These are phyloP conservation scores for Candida ficus DNA, from an alignment of 805 yeast species.

Conservation along the genomic window DNA sequence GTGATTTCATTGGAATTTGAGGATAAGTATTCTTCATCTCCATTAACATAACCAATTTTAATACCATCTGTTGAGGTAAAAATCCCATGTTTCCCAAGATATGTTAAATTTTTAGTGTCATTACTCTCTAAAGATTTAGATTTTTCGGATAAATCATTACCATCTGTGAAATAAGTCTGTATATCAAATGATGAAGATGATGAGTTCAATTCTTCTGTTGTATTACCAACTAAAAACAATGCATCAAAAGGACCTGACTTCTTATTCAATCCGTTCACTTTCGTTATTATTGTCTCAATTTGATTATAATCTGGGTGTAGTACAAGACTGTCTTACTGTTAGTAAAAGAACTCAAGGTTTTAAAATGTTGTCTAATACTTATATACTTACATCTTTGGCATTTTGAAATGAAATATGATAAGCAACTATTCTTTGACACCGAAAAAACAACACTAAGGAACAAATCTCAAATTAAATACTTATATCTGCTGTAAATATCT, in stretches of 20 bases:
- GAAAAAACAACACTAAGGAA: too few relatives aligned
- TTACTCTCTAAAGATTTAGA: neutral
- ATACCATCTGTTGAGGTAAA: slow-evolving; percentile 40
- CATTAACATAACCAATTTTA: slow-evolving; percentile 41
- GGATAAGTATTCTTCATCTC: slow-evolving; percentile 18
- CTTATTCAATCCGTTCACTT: slow-evolving; percentile 42
- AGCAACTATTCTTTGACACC: too few relatives aligned
- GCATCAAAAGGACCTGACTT: slow-evolving; percentile 67
- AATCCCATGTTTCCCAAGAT: slow-evolving; percentile 29
- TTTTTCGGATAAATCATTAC: slow-evolving; percentile 11
- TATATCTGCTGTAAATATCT: too few relatives aligned
- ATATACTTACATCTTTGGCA: slow-evolving; percentile 20
- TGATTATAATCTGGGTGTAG: slow-evolving; percentile 17
- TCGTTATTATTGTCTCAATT: slow-evolving; percentile 32
- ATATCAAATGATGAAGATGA: slow-evolving; percentile 3
- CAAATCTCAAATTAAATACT: too few relatives aligned
- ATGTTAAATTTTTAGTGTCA: slow-evolving; percentile 4
- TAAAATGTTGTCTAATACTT: too few relatives aligned
- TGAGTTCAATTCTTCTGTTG: slow-evolving; percentile 9
- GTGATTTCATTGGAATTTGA: slow-evolving; percentile 24
- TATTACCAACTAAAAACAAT: slow-evolving; percentile 48
- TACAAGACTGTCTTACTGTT: slow-evolving; percentile 9
- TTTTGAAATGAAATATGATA: too few relatives aligned
- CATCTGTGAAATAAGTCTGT: slow-evolving; percentile 23
- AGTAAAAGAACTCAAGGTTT: neutral